Percentiles rank a stretch among this genome's conserved stretches.
Evolutionary conservation across 1,284 basidiomycete species (phyloP).

Genomic region (Tilletia indica): DNA sequence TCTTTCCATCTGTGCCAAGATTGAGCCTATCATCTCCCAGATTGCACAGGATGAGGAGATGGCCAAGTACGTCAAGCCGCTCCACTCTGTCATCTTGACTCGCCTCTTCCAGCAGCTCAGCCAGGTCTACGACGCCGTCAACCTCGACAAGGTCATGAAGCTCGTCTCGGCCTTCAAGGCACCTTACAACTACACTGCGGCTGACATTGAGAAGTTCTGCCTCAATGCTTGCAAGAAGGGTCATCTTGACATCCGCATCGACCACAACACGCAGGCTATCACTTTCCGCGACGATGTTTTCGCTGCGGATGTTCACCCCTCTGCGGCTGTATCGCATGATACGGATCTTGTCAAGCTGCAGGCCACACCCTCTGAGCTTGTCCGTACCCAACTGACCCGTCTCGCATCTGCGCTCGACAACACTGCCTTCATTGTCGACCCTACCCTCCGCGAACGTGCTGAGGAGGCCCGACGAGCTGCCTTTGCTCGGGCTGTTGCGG

Average conservation of each 20-base stretch:
- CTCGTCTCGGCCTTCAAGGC: conserved; percentile 54
- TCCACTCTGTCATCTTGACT: conserved; percentile 87
- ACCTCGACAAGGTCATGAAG: conserved; percentile 56
- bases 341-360: conserved; percentile 49
- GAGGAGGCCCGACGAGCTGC: conserved; percentile 40
- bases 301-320: conserved; percentile 47
- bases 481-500: conserved; percentile 47
- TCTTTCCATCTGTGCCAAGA: conserved; percentile 76
- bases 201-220: conserved; percentile 66
- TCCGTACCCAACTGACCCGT: conserved; percentile 53
- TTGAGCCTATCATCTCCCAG: conserved; percentile 74
- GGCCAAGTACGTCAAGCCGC: conserved; percentile 74
- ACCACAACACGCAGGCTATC: conserved; percentile 83
- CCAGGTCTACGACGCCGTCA: conserved; percentile 89
- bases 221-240: conserved; percentile 87
- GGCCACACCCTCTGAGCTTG: conserved; percentile 51
- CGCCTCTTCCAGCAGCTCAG: conserved; percentile 90
- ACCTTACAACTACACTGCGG: conserved; percentile 48
- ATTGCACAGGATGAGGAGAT: conserved; percentile 50
- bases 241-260: conserved; percentile 82
- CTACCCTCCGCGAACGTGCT: conserved; percentile 34
- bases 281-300: conserved; percentile 74
- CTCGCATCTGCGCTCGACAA: conserved; percentile 51
- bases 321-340: conserved; percentile 36
- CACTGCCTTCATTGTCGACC: conserved; percentile 49